A percentile compares a stretch with the other conserved stretches of the same genome.
Evolutionary conservation across 2,329 filamentous ascomycete species (phyloP).

Genomic region (Paecilomyces dactylethromorphus): DNA sequence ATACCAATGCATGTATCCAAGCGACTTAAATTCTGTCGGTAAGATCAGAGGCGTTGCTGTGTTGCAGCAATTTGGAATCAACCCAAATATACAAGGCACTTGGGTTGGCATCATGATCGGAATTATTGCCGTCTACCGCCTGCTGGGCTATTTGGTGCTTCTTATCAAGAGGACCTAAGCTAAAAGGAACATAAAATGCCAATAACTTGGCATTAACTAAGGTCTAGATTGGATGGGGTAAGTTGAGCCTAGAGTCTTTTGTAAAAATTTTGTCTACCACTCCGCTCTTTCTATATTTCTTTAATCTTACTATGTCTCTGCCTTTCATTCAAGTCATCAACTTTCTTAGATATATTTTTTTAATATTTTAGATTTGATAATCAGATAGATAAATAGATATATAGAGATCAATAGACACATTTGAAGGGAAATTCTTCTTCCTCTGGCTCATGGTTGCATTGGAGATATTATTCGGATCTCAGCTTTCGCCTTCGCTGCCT

Average conservation of each 20-base stretch:
- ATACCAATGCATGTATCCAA: conserved; percentile 67
- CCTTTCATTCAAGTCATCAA: background rate
- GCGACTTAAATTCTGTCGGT: conserved; percentile 56
- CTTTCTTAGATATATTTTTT: background rate
- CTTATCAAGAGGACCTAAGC: background rate
- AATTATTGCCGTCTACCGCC: conserved; percentile 67
- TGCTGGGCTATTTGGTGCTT: conserved; percentile 48
- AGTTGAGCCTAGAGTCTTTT: no score
- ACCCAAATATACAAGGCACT: conserved; percentile 51
- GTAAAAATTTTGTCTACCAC: no score
- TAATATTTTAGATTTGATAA: background rate
- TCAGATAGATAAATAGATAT: background rate
- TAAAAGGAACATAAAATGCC: no score
- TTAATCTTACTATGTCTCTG: no score
- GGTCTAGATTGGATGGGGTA: background rate
- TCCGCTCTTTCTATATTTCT: no score
- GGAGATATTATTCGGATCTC: no score
- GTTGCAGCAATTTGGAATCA: conserved; percentile 55
- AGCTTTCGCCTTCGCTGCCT: no score
- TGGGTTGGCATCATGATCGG: conserved; percentile 72
- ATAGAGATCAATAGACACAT: background rate
- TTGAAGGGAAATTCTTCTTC: background rate
- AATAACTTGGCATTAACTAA: no score
- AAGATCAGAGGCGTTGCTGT: conserved; percentile 66
- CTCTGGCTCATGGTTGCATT: background rate